Evolutionary conservation across 2,329 filamentous ascomycete species (phyloP).

Genomic region (Berkeleyomyces rouxiae): DNA sequence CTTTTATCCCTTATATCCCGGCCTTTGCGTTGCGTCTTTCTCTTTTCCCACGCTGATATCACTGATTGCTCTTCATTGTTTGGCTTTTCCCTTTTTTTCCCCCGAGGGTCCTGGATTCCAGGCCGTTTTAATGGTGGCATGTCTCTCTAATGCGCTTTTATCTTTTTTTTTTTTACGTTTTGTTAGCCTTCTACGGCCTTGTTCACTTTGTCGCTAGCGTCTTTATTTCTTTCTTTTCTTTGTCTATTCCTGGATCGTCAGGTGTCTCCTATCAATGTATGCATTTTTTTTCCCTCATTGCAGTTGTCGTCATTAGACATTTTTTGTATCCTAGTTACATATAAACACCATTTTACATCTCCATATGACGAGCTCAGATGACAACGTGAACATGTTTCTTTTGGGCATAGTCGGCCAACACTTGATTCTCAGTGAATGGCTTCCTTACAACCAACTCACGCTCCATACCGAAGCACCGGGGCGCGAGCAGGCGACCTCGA

Average conservation of each 20-base stretch:
- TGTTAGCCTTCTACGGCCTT: background rate
- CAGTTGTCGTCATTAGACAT: background rate
- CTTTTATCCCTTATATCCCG: background rate
- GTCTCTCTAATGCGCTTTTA: too few relatives aligned
- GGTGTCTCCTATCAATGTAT: background rate
- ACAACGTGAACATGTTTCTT: too few relatives aligned
- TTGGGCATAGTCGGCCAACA: too few relatives aligned
- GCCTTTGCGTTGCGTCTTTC: background rate
- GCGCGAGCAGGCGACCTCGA: slow-evolving; percentile 29
- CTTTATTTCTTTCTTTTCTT: background rate
- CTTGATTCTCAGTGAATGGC: background rate
- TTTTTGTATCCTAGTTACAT: background rate
- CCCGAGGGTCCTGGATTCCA: too few relatives aligned
- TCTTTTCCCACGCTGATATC: background rate
- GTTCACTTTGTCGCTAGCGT: background rate
- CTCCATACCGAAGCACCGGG: slow-evolving; percentile 27
- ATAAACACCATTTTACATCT: background rate
- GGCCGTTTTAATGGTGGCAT: too few relatives aligned
- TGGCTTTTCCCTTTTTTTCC: background rate
- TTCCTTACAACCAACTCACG: slow-evolving; percentile 21
- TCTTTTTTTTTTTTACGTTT: background rate
- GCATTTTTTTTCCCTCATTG: background rate
- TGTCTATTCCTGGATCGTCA: background rate
- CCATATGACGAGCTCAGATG: too few relatives aligned
- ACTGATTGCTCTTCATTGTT: background rate